Percentiles rank a stretch among this genome's conserved stretches.
Evolutionary conservation across 2,329 filamentous ascomycete species (phyloP).

Genomic region (Penicillium sp.): DNA sequence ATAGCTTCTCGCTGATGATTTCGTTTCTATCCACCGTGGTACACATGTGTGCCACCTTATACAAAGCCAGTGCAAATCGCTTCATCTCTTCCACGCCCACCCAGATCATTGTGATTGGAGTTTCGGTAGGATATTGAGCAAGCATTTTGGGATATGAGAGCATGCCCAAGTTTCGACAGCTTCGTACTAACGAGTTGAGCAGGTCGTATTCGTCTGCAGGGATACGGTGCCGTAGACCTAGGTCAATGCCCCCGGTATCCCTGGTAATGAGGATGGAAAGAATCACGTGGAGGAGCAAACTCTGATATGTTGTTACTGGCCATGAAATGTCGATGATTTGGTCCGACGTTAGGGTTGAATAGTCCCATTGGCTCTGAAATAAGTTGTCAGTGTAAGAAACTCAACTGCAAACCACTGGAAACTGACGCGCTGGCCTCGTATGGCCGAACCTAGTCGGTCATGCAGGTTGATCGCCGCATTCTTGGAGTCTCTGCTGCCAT

Average conservation of each 20-base stretch:
- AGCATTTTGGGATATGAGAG: slow-evolving; percentile 31
- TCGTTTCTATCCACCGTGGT: slow-evolving; percentile 1
- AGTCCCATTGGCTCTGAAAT: slow-evolving; percentile 16
- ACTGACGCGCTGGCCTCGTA: slow-evolving; percentile 7
- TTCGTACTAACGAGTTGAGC: slow-evolving; percentile 23
- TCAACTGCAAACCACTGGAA: not conserved
- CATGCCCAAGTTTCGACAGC: slow-evolving; percentile 22
- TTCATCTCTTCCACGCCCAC: slow-evolving; percentile 30
- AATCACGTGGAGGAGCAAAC: slow-evolving; percentile 29
- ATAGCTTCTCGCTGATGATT: slow-evolving; percentile 9
- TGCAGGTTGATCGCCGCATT: slow-evolving; percentile 25
- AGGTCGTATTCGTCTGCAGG: slow-evolving; percentile 17
- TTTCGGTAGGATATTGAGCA: slow-evolving; percentile 12
- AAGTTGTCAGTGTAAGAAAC: not conserved
- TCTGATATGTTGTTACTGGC: slow-evolving; percentile 32
- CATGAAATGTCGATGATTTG: slow-evolving; percentile 10
- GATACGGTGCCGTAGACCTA: slow-evolving; percentile 12
- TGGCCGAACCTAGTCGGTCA: slow-evolving; percentile 16
- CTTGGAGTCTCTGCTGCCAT: slow-evolving; percentile 17
- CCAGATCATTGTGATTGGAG: slow-evolving; percentile 22
- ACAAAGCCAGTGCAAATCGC: slow-evolving; percentile 29
- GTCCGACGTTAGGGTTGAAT: slow-evolving; percentile 2
- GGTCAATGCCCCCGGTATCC: slow-evolving; percentile 6
- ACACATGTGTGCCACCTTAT: slow-evolving; percentile 21
- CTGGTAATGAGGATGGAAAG: slow-evolving; percentile 21